Base-by-base conservation (phyloP, 306 rosid genomes). In the Lotus japonicus region DNA sequence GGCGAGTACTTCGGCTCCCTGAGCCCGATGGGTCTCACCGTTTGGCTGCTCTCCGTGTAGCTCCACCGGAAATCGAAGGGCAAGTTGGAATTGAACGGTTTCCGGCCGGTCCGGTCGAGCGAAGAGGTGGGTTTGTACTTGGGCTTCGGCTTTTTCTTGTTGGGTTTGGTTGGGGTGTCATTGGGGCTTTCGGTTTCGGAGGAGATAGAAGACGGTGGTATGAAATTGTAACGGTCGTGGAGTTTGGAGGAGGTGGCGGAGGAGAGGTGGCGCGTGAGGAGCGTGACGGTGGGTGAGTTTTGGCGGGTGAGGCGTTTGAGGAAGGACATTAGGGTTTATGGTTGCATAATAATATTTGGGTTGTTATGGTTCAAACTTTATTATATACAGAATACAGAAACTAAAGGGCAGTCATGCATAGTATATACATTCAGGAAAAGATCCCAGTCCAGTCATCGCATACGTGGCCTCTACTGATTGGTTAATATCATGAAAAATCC, bases 1-100 rank as follows among this genome's bases (percentile, higher is more conserved):
- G 96, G 98, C 10, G 97, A 94, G 82, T 86, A 94, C 83, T 90
- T 88, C 36, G 97, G 97, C 45, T 86, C 96, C 35, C 96, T 73
- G 4, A 91, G 86, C 36, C 97, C 96, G 16, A 94, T 86, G 1
- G 98, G 92, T 79, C 98, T 72, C 77, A 77, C 97, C 4, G 8
- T 33, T 51, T 53, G 21, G 68, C 90, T 86, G 75, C 87, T 84
- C 79, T 94, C 96, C 38, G 98, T 94, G 80, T 90, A 86, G 81
- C 92, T 94, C 72, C 73, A 84, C 78, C 84, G 85, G 80, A 94
- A 90, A 71, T 94, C 98, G 42, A 94, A 94, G 11, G 90, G 98
- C 50, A 94, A 68, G 5, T 75, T 26, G 3, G 96, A 88, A 9
- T 33, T 90, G 11, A 55, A 18, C n/a, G 96, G 95, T 74, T 79